phyloP scores from a whole-genome alignment of 2,329 filamentous ascomycete genomes.

The Sclerotinia spermophila region DNA sequence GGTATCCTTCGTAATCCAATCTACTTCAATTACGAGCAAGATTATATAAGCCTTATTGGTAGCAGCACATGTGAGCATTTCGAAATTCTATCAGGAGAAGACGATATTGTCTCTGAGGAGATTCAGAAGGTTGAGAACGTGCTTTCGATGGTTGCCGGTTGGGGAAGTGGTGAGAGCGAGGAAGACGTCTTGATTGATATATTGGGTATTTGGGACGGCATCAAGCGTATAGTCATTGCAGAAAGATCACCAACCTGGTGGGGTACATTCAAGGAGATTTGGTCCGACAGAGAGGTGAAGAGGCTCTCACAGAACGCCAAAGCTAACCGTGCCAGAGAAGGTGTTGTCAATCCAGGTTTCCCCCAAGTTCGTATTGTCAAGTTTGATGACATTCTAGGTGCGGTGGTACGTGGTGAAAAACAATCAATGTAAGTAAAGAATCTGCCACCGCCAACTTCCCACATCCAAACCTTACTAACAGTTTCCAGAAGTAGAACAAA shows the following conservation, averaged over 20 bases:
- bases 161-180: background rate
- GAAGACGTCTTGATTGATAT: background rate
- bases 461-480: background rate
- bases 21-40: conserved; percentile 12
- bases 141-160: background rate
- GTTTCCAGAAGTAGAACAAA: background rate
- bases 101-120: too few relatives aligned
- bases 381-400: conserved; percentile 1
- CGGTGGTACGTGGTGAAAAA: background rate
- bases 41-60: conserved; percentile 6
- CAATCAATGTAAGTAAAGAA: background rate
- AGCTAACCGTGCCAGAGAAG: background rate
- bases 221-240: background rate
- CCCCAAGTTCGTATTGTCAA: conserved; percentile 14
- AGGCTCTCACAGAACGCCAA: background rate
- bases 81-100: background rate
- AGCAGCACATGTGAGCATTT: background rate
- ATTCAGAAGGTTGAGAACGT: conserved; percentile 11
- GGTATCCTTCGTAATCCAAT: background rate
- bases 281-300: conserved; percentile 10
- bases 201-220: background rate
- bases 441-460: background rate
- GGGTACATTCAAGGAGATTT: conserved; percentile 15
- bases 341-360: background rate
- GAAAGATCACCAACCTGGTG: conserved; percentile 12